Percentiles rank a stretch among this genome's conserved stretches.
phyloP scores from a whole-genome alignment of 148 eudicot genomes.

The Nepenthes mirabilis region DNA sequence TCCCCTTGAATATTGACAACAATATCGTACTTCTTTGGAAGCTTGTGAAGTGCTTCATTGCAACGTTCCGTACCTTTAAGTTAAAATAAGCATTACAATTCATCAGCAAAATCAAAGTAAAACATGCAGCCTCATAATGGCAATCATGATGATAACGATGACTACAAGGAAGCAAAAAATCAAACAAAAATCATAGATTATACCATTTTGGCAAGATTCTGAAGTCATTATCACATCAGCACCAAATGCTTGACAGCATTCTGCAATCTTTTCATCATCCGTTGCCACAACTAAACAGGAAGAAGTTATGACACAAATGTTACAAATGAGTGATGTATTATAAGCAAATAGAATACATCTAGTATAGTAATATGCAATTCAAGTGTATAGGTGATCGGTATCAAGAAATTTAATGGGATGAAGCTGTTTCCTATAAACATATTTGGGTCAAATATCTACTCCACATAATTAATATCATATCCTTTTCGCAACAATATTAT shows the following conservation, averaged over 20 bases:
- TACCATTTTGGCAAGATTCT: constrained; percentile 88
- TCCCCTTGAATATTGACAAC: constrained; percentile 98
- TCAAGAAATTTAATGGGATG: not conserved
- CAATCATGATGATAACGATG: not conserved
- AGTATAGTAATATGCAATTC: no score
- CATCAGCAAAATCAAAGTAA: not conserved
- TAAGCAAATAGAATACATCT: no score
- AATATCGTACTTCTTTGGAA: constrained; percentile 70
- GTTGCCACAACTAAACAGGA: constrained; percentile 81
- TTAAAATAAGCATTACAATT: not conserved
- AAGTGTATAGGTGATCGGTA: no score
- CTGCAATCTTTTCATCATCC: constrained; percentile 92
- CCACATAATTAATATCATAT: no score
- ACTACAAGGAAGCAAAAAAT: not conserved
- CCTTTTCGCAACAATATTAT: no score
- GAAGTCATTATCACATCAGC: constrained; percentile 97
- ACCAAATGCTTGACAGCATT: constrained; percentile 88
- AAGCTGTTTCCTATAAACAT: no score
- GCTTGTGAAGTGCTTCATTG: constrained; percentile 87
- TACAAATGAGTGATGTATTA: not conserved
- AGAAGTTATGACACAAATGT: constrained; percentile 1
- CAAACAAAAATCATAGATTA: constrained; percentile 2
- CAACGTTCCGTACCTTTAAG: constrained; percentile 79
- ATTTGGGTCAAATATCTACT: no score
- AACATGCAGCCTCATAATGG: not conserved